A percentile compares a stretch with the other conserved stretches of the same genome.
Conservation (phyloP, 2,329 filamentous ascomycete genomes). For the Furcasterigmium sp. region DNA sequence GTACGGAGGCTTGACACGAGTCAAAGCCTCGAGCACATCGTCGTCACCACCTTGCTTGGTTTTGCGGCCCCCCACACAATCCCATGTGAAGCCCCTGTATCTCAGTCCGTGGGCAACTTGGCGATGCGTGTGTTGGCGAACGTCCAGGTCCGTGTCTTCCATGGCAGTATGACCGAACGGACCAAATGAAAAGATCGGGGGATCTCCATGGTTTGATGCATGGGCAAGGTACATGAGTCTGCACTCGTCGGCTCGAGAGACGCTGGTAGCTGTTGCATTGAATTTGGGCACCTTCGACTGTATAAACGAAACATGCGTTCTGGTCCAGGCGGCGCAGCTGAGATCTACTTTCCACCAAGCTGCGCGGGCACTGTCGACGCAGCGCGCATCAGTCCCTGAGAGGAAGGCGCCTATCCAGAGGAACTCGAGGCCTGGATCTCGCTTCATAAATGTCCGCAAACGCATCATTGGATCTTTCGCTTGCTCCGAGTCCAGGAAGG, state of each 20-base stretch:
- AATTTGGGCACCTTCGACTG: background rate
- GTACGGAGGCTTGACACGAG: background rate
- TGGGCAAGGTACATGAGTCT: conserved; percentile 13
- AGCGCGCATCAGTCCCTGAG: conserved; percentile 5
- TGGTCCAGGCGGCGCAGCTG: conserved; percentile 3
- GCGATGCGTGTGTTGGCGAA: conserved; percentile 11
- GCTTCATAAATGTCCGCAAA: conserved; percentile 8
- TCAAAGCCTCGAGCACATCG: conserved; percentile 23
- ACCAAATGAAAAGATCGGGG: conserved; percentile 12
- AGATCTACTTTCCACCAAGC: conserved; percentile 4
- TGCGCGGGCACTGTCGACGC: background rate
- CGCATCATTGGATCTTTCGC: conserved; percentile 6
- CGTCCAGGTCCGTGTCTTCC: conserved; percentile 12
- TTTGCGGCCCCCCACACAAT: background rate
- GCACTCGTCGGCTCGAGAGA: conserved; percentile 15
- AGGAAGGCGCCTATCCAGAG: conserved; percentile 16
- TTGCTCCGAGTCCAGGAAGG: conserved; percentile 6
- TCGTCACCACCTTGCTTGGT: conserved; percentile 4
- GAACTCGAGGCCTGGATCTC: conserved; percentile 12
- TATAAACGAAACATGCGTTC: conserved; percentile 4
- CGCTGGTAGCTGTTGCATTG: background rate
- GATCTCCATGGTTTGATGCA: conserved; percentile 3
- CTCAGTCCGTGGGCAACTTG: background rate
- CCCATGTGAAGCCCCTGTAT: background rate
- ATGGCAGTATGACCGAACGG: conserved; percentile 12